Base-by-base conservation (phyloP, 805 yeast species). In the Lipomyces japonicus region DNA sequence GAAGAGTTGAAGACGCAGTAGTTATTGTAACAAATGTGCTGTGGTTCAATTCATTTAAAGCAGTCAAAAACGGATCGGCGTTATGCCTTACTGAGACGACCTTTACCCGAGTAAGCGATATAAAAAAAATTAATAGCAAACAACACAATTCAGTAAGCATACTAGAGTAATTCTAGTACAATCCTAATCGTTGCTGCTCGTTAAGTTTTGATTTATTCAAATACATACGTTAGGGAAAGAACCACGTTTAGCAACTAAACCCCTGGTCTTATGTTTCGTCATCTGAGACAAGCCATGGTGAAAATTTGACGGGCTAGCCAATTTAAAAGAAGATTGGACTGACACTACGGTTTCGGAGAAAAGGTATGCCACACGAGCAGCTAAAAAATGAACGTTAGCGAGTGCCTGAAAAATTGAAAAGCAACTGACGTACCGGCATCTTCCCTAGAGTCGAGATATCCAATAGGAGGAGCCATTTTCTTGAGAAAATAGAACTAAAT, bases 31-130 rank as follows among this genome's bases (percentile, higher is more conserved):
- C 65, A 26, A 70, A 49, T 16, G 63, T 62, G 2, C 58, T 63
- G 4, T 53, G 46, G 9, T 54, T 48, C 34, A 68, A 58, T 41
- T 63, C 63, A 32, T 70, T 72, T 42, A 71, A 69, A 9, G 79
- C 69, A 39, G 69, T 62, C 6, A 71, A 63, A 50, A 78, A 75
- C 4, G 84, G 80, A 65, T 82, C 87, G 61, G 78, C 77, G 44
- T 74, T 61, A 25, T 70, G 72, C 26, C 74, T 57, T 48, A 78
- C 64, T 5, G 49, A 36, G 25, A 45, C 45, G 39, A 53, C 49
- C 58, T 42, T 36, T 28, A 28, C 32, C 32, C 32, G 22, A 9
- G 26, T 37, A 21, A 37, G 40, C 25, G 14, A 37, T n/a, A 2
- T 14, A 36, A 36, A 36, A 18, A 3, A 2, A 14, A 14, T n/a